Percentiles rank a stretch among this genome's conserved stretches.
These are phyloP conservation scores for Hysterium pulicare DNA, from an alignment of 2,329 filamentous ascomycete genomes.

Conservation along the genomic window DNA sequence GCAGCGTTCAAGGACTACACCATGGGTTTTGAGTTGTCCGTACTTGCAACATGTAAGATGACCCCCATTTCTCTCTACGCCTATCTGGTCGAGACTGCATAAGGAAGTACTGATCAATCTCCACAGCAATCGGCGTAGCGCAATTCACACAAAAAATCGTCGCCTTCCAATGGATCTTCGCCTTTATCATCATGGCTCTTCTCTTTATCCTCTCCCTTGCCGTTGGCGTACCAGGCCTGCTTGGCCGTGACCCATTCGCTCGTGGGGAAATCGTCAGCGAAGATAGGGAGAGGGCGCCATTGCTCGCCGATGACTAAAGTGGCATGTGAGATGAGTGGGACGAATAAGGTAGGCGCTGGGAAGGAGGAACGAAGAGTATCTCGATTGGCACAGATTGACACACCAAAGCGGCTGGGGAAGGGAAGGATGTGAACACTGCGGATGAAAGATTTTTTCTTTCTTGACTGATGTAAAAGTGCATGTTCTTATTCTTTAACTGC, in stretches of 20 bases:
- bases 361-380: background rate
- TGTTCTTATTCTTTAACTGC: too few relatives aligned
- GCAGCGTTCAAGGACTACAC: constrained; percentile 69
- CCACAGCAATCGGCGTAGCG: constrained; percentile 64
- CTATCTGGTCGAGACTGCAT: background rate
- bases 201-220: constrained; percentile 67
- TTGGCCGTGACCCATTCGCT: constrained; percentile 57
- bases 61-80: background rate
- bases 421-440: too few relatives aligned
- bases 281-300: constrained; percentile 53
- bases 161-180: constrained; percentile 89
- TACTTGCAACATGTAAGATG: constrained; percentile 64
- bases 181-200: constrained; percentile 74
- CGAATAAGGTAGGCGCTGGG: background rate
- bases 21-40: constrained; percentile 74
- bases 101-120: constrained; percentile 1
- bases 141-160: constrained; percentile 72
- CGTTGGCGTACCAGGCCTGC: constrained; percentile 62
- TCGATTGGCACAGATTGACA: too few relatives aligned
- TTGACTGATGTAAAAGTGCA: too few relatives aligned
- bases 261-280: constrained; percentile 43
- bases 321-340: background rate
- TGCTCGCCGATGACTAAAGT: constrained; percentile 45
- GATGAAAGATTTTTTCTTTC: too few relatives aligned
- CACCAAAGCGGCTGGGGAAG: too few relatives aligned